Evolutionary conservation across 805 yeast genomes (phyloP).

Genomic region (Ogataea ganodermae): DNA sequence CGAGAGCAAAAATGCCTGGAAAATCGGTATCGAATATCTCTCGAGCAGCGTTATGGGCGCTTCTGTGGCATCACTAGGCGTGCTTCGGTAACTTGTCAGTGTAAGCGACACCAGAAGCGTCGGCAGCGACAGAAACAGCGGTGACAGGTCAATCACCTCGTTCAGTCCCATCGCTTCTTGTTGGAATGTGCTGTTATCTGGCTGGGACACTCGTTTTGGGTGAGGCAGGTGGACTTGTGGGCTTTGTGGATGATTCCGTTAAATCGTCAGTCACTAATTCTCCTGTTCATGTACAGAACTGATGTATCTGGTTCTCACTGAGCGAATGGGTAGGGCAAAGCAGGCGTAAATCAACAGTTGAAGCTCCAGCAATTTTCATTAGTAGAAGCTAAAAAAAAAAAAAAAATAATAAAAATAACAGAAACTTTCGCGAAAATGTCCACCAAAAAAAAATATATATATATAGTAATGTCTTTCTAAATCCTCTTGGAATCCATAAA

Average conservation of each 20-base stretch:
- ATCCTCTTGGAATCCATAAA: neutral
- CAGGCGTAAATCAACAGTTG: neutral
- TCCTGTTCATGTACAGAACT: neutral
- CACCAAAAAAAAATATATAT: neutral
- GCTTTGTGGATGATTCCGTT: neutral
- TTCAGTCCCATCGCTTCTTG: conserved; percentile 4
- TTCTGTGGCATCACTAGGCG: conserved; percentile 6
- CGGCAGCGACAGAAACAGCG: conserved; percentile 37
- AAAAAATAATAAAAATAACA: neutral
- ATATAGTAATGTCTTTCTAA: neutral
- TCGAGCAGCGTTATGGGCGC: conserved; percentile 6
- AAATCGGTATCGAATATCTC: conserved; percentile 10
- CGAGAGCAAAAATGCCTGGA: conserved; percentile 29
- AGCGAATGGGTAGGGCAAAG: too few species aligned
- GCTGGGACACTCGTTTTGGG: neutral
- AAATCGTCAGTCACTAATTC: too few species aligned
- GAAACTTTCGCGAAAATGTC: neutral
- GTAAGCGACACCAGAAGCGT: conserved; percentile 35
- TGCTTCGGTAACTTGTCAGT: conserved; percentile 19
- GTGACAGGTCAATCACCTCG: conserved; percentile 32
- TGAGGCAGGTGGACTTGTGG: neutral
- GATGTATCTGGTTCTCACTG: neutral
- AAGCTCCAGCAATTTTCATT: neutral
- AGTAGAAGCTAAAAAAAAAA: neutral
- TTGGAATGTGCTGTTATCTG: neutral